Evolutionary conservation across 768 basidiomycete species (phyloP), one percentile per base, ranked within the genome.

Genomic region (Kwoniella heveanensis): DNA sequence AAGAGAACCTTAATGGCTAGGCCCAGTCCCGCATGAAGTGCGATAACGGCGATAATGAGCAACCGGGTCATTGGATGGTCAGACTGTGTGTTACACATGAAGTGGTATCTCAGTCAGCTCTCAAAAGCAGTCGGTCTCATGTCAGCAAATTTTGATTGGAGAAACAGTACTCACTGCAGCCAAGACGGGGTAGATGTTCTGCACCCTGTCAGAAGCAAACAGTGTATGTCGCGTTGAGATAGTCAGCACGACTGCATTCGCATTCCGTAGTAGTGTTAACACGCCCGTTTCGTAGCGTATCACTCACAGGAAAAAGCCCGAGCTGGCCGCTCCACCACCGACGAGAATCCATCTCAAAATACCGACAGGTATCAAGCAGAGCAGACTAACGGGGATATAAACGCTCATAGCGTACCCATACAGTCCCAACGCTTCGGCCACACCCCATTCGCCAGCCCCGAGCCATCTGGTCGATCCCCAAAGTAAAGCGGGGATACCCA

Each of bases 381-480:
- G 81, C 9, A 79, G 57, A 39, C 73, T 75, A 57, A 79, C 54
- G 8, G 78, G 78, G 0, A 80, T 68, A 49, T 70, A 81, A 8
- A 79, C 68, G 4, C 72, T 71, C 77, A 80, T 79, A 7, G 74
- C 70, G 67, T 83, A 84, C 19, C 83, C 83, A 71, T 83, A 84
- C 2, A 83, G 51, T 5, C 76, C 74, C 58, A 82, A 56, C 30
- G 82, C 77, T 56, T 97, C 93, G 3, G 90, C 85, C 2, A 95
- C 83, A 51, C 88, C 87, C 89, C 95, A 96, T 71, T 92, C 91
- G 1, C 89, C 88, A 0, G 93, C 88, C 5, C 92, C 92, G 1
- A 93, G 72, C 77, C 93, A 99, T 36, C 90, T 83, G 70, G 96
- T 83, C 2, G 86, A 87, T 0, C 88, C 82, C 95, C 96, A 99